Percentiles rank a stretch among this genome's conserved stretches.
These are phyloP conservation scores for Globisporangium iwayamae DNA, from an alignment of 352 stramenopile species.

Conservation along the genomic window DNA sequence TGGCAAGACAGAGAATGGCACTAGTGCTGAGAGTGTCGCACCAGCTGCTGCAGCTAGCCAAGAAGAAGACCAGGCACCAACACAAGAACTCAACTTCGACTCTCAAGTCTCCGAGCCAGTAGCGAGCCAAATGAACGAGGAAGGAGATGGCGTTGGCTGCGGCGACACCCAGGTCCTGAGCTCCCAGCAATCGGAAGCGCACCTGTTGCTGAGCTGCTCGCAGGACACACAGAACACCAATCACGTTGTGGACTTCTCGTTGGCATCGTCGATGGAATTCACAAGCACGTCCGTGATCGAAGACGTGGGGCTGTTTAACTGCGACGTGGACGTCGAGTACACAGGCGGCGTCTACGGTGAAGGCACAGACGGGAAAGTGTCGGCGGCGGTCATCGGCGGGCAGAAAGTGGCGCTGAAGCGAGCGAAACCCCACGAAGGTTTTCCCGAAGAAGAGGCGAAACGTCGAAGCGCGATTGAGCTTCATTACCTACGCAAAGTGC, in stretches of 20 bases:
- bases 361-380: conserved; percentile 81
- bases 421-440: conserved; percentile 74
- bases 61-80: background rate
- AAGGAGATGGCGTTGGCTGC: background rate
- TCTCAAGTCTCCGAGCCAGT: conserved; percentile 4
- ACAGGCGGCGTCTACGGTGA: conserved; percentile 80
- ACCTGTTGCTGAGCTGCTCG: conserved; percentile 13
- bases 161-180: conserved; percentile 9
- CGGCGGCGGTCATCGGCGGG: conserved; percentile 64
- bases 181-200: conserved; percentile 15
- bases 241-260: conserved; percentile 11
- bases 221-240: conserved; percentile 14
- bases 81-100: conserved; percentile 6
- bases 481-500: conserved; percentile 75
- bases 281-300: conserved; percentile 81
- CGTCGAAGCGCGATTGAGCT: conserved; percentile 70
- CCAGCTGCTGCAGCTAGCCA: background rate
- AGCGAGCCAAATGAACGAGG: conserved; percentile 2
- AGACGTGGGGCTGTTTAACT: conserved; percentile 84
- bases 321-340: conserved; percentile 74
- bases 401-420: conserved; percentile 84
- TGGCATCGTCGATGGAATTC: conserved; percentile 30
- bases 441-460: conserved; percentile 76
- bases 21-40: background rate
- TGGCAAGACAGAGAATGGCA: conserved; percentile 1